Base-by-base conservation (phyloP, 2,329 filamentous ascomycete genomes). In the Aspergillus ruber region DNA sequence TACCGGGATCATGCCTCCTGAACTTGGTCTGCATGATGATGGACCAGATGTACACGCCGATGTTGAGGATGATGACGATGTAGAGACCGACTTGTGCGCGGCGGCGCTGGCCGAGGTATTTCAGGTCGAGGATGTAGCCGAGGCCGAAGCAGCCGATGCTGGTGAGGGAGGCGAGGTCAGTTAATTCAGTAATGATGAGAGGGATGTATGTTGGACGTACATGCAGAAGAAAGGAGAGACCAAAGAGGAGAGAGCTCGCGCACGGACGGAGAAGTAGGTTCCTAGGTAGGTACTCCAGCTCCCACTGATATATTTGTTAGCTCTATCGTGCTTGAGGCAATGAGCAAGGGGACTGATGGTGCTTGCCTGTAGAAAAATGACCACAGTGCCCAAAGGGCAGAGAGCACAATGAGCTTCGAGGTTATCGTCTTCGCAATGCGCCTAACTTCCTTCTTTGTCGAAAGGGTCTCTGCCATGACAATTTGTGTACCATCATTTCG, bases 171-270 rank as follows among this genome's bases (percentile, higher is more conserved):
- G 12, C 1, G 2, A 44, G 1, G 43, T 47, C 29, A 42, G 17
- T 41, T 18, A 4, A 25, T 10, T 27, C 9, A 2, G 13, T 17
- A 6, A 35, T n/a, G 15, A 8, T n/a, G 13, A 42, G 13, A 13
- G 2, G 17, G 6, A 7, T 3, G 27, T 20, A 7, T 10, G 17
- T 5, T 9, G 9, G 8, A 57, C 67, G 57, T 53, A 67, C 66
- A 75, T 74, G 65, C 74, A 76, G 55, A 76, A 74, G 58, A 75
- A 75, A 0, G 73, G 74, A 5, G 72, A 74, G 21, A 75, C 56
- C 8, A 75, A 64, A 3, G 72, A 73, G 0, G 72, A 74, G 7
- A 73, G 63, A 3, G 73, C 72, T 20, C 69, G 67, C 25, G 71
- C 63, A 17, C 73, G 71, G 21, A 74, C 71, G 9, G 65, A 66